Conservation (phyloP, 129 eudicot genomes). For the Centaurea solstitialis region DNA sequence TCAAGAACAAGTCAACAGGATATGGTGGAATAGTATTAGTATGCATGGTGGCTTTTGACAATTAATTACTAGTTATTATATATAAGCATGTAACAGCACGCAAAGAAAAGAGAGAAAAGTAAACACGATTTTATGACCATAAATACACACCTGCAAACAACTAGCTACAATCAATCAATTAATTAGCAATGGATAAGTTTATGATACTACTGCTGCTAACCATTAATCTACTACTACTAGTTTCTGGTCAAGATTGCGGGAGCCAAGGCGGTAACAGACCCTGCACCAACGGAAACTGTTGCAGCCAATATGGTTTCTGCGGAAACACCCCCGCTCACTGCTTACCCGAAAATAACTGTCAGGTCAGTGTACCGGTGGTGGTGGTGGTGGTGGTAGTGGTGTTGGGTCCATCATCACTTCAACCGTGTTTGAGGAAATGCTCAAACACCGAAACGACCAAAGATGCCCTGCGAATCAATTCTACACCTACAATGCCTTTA, state of each 20-base stretch:
- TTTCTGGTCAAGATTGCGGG: conserved; percentile 40
- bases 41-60: too few relatives aligned
- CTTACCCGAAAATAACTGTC: conserved; percentile 15
- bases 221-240: background rate
- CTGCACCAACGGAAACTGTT: conserved; percentile 40
- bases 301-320: conserved; percentile 47
- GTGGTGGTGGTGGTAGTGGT: background rate
- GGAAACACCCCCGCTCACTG: conserved; percentile 37
- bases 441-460: conserved; percentile 32
- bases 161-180: background rate
- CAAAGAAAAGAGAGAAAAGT: background rate
- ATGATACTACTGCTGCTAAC: background rate
- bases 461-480: conserved; percentile 45
- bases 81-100: too few relatives aligned
- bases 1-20: too few relatives aligned
- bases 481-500: conserved; percentile 45
- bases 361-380: too few relatives aligned
- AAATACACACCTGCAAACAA: background rate
- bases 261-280: conserved; percentile 27
- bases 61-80: too few relatives aligned
- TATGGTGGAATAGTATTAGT: too few relatives aligned
- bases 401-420: conserved; percentile 23
- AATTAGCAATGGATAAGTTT: background rate
- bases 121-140: background rate
- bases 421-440: conserved; percentile 37